Percentiles rank a stretch among this genome's conserved stretches.
These are phyloP conservation scores for Populus hybrid DNA, from an alignment of 441 rosid genomes.

Conservation along the genomic window DNA sequence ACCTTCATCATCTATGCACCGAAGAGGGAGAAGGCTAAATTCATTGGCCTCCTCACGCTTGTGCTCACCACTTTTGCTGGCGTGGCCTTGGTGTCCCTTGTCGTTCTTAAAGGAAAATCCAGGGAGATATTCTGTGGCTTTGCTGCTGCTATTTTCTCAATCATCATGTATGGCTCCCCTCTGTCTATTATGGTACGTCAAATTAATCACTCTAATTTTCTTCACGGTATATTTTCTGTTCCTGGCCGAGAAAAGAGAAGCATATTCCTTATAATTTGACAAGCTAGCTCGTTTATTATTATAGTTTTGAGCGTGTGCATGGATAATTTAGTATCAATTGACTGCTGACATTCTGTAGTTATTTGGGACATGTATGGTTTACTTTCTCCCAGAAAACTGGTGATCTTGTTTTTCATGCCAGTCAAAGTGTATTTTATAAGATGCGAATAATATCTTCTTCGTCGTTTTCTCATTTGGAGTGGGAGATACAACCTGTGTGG, in stretches of 20 bases:
- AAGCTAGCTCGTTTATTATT: no score
- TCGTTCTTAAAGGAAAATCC: constrained; percentile 54
- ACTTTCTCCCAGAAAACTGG: no score
- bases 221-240: background rate
- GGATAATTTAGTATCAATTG: no score
- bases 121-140: constrained; percentile 84
- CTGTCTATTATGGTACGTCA: constrained; percentile 80
- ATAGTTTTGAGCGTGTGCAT: no score
- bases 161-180: constrained; percentile 93
- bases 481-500: background rate
- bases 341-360: background rate
- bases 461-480: background rate
- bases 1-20: constrained; percentile 63
- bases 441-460: no score
- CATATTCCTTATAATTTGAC: no score
- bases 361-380: no score
- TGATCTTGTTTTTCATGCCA: no score
- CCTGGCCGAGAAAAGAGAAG: no score
- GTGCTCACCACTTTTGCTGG: constrained; percentile 52
- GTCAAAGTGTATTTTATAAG: no score
- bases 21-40: constrained; percentile 26
- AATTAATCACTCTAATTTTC: background rate
- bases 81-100: constrained; percentile 60
- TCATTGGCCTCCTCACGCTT: constrained; percentile 42
- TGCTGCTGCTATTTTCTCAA: constrained; percentile 77